Conservation (phyloP, 441 rosid genomes). For the Jatropha podagrica region DNA sequence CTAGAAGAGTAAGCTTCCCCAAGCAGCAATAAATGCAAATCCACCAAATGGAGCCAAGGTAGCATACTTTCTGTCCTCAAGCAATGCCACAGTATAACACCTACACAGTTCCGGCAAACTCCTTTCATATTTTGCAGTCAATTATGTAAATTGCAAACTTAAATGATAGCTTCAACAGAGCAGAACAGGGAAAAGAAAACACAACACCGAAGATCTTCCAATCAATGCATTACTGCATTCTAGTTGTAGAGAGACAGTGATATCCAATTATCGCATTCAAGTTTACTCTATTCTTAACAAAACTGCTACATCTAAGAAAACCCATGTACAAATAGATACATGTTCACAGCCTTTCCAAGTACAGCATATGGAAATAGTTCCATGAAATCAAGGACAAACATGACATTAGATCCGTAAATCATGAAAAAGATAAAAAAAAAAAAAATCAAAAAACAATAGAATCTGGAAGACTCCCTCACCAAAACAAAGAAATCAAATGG, state of each 20-base stretch:
- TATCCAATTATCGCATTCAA: not conserved
- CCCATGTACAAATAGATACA: not conserved
- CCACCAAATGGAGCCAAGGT: slow-evolving; percentile 75
- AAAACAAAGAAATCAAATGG: not conserved
- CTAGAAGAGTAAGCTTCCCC: slow-evolving; percentile 83
- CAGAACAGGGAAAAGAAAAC: not conserved
- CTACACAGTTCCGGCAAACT: slow-evolving; percentile 31
- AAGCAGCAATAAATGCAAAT: slow-evolving; percentile 77
- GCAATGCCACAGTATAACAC: slow-evolving; percentile 62
- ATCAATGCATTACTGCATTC: not conserved
- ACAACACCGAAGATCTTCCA: not conserved
- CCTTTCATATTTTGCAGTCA: not conserved
- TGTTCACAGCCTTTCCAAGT: not conserved
- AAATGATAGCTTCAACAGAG: not conserved
- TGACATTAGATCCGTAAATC: not conserved
- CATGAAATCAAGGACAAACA: not conserved
- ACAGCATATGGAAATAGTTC: not conserved
- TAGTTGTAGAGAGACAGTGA: slow-evolving; percentile 1
- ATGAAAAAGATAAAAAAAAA: not conserved
- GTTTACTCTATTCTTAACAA: not conserved
- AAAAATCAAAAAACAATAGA: not conserved
- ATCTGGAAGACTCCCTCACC: not conserved
- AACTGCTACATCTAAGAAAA: not conserved
- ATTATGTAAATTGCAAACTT: not conserved
- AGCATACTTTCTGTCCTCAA: slow-evolving; percentile 63